Conservation (phyloP, 1,139 yeast species). For the Taphrina communis region DNA sequence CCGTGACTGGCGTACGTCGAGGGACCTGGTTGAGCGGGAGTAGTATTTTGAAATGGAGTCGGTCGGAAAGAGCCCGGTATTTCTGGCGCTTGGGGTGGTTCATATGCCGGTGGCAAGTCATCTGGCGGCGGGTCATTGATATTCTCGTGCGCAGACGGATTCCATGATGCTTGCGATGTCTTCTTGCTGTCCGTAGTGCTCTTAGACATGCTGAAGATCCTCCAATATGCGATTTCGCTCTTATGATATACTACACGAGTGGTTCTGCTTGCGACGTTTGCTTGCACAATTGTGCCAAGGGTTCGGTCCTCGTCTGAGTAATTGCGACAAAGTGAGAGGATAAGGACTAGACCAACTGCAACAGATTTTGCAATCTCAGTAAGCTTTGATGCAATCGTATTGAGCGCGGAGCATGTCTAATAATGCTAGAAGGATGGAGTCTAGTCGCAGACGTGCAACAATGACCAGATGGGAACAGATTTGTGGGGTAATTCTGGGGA, state of each 20-base stretch:
- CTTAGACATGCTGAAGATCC: constrained; percentile 1
- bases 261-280: too few species aligned
- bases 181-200: not conserved
- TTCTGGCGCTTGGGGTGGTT: constrained; percentile 22
- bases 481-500: constrained; percentile 8
- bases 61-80: constrained; percentile 14
- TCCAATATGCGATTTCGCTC: too few species aligned
- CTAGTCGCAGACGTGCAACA: not conserved
- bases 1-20: constrained; percentile 15
- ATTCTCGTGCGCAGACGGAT: constrained; percentile 15
- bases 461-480: not conserved
- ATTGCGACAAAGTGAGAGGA: too few species aligned
- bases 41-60: not conserved
- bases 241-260: too few species aligned
- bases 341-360: too few species aligned
- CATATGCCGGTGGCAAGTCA: constrained; percentile 38
- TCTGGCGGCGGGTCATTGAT: not conserved
- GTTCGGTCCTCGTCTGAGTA: too few species aligned
- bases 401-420: too few species aligned
- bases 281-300: too few species aligned
- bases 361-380: too few species aligned
- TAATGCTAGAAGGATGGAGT: too few species aligned
- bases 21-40: not conserved
- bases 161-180: not conserved
- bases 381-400: too few species aligned